Conservation (phyloP, 495 filamentous ascomycete species). For the Achaetomiella virescens region DNA sequence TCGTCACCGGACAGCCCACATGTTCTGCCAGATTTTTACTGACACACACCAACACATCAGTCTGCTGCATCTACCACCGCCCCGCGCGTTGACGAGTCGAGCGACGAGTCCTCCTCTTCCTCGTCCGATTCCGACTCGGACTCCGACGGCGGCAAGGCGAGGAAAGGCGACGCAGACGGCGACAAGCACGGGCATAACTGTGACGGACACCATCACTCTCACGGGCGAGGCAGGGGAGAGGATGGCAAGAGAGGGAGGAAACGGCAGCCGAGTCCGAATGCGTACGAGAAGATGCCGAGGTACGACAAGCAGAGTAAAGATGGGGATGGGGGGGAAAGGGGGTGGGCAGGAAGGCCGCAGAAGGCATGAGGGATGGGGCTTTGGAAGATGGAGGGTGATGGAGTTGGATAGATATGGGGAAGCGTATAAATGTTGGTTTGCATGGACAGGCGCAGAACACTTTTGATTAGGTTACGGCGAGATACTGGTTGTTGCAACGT, state of each 20-base stretch:
- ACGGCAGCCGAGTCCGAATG: conserved; percentile 76
- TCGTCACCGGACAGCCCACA: background rate
- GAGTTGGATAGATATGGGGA: background rate
- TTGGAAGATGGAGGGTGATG: background rate
- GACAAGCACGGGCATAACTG: conserved; percentile 34
- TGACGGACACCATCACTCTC: conserved; percentile 32
- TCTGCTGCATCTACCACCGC: conserved; percentile 97
- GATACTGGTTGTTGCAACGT: no score
- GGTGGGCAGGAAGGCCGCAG: background rate
- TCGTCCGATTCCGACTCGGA: conserved; percentile 43
- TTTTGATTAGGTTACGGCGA: no score
- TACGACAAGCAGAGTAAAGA: conserved; percentile 30
- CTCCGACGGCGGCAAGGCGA: conserved; percentile 16
- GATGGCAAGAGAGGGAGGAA: conserved; percentile 38
- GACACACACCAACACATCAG: conserved; percentile 37
- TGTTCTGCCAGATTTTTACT: background rate
- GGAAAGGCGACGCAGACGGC: conserved; percentile 17
- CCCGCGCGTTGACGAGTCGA: conserved; percentile 80
- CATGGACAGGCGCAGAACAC: no score
- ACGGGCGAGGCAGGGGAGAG: conserved; percentile 23
- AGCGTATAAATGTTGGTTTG: background rate
- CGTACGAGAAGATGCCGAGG: conserved; percentile 89
- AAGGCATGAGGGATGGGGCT: background rate
- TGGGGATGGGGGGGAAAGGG: conserved; percentile 6
- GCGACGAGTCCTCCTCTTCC: conserved; percentile 62